Evolutionary conservation across 2,329 filamentous ascomycete genomes (phyloP).

Genomic region (Colletotrichum scovillei): DNA sequence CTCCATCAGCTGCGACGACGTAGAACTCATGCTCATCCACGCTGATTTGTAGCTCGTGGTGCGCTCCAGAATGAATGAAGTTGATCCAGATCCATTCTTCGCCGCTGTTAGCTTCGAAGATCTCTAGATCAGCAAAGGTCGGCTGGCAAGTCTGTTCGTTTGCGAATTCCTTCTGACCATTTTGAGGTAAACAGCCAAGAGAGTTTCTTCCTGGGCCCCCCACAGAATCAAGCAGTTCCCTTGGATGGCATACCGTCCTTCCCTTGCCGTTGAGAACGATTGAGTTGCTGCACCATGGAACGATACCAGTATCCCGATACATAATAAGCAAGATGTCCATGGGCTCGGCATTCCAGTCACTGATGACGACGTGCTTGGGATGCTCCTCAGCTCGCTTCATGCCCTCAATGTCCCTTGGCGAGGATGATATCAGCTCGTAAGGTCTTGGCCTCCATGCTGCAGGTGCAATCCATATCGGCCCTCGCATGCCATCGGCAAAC

Average conservation of each 20-base stretch:
- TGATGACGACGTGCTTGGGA: conserved; percentile 24
- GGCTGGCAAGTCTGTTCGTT: conserved; percentile 14
- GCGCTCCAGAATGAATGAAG: conserved; percentile 29
- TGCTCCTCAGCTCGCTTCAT: conserved; percentile 24
- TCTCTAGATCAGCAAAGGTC: conserved; percentile 19
- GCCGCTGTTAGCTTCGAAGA: conserved; percentile 16
- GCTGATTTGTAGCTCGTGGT: conserved; percentile 29
- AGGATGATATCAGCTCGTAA: conserved; percentile 23
- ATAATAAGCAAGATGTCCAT: conserved; percentile 27
- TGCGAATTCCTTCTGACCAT: conserved; percentile 10
- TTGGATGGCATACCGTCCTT: conserved; percentile 8
- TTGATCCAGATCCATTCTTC: conserved; percentile 32
- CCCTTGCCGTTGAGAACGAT: conserved; percentile 31
- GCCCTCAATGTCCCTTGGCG: conserved; percentile 3
- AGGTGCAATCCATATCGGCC: conserved; percentile 28
- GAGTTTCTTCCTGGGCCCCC: conserved; percentile 14
- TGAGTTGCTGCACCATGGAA: conserved; percentile 30
- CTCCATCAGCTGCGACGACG: conserved; percentile 20
- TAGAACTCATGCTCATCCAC: conserved; percentile 30
- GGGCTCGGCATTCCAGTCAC: conserved; percentile 30
- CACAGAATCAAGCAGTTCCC: conserved; percentile 4
- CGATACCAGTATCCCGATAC: conserved; percentile 25
- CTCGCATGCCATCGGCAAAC: conserved; percentile 32
- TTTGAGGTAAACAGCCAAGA: conserved; percentile 11
- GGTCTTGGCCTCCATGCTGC: conserved; percentile 27